Conservation (phyloP, 352 stramenopile genomes). For the Pythium rhizo-oryzae region DNA sequence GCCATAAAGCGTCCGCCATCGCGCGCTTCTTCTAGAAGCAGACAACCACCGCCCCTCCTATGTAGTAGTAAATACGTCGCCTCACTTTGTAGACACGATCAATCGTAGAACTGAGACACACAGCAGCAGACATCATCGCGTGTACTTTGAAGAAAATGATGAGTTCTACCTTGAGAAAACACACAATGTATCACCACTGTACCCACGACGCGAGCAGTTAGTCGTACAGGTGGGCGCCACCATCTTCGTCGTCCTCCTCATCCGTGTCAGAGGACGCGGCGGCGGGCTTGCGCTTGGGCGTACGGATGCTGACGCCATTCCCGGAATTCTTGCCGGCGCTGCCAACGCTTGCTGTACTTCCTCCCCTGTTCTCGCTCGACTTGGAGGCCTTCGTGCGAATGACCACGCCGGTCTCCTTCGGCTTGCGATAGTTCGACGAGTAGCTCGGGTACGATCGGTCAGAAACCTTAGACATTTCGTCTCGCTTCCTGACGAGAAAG, state of each 20-base stretch:
- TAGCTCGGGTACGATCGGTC: slow-evolving; percentile 50
- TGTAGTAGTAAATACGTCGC: background rate
- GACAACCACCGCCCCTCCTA: background rate
- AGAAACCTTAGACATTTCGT: slow-evolving; percentile 53
- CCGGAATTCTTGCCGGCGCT: slow-evolving; percentile 46
- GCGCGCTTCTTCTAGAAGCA: slow-evolving; percentile 32
- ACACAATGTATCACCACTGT: background rate
- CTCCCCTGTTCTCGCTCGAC: slow-evolving; percentile 57
- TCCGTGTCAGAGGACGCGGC: slow-evolving; percentile 68
- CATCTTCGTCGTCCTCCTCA: slow-evolving; percentile 68
- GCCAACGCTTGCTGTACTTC: slow-evolving; percentile 53
- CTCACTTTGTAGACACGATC: background rate
- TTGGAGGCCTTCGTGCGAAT: slow-evolving; percentile 72
- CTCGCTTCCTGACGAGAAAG: slow-evolving; percentile 62
- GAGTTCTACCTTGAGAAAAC: background rate
- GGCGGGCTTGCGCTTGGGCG: slow-evolving; percentile 30
- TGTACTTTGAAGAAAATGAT: slow-evolving; percentile 15
- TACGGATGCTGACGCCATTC: slow-evolving; percentile 64
- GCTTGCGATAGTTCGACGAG: slow-evolving; percentile 65
- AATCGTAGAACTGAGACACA: background rate
- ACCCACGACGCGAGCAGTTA: background rate
- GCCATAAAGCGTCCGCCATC: slow-evolving; percentile 24
- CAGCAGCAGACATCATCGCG: slow-evolving; percentile 3
- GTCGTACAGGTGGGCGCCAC: slow-evolving; percentile 46
- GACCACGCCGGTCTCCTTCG: slow-evolving; percentile 76